Base-by-base conservation (phyloP, 129 eudicot species). In the Chrysanthemum seticuspe region DNA sequence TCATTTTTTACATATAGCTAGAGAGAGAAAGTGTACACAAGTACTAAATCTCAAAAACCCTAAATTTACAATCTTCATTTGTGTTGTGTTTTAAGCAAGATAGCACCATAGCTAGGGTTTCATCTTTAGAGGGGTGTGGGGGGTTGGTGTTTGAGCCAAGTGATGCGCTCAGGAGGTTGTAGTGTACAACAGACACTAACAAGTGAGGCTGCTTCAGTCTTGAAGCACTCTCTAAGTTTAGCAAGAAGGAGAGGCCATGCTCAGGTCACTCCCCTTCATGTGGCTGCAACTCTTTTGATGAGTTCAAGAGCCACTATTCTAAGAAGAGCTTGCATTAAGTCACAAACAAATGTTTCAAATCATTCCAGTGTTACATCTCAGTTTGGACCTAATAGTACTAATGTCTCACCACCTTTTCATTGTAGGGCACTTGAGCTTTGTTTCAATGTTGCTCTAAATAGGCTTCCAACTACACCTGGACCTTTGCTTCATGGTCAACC, bases 171-270 rank as follows among this genome's bases (percentile, higher is more conserved):
- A 84, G 92, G 91, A 62, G 90, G 82, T 71, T 82, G 90, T 78
- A 86, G 96, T 60, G 85, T 91, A 54, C 98, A 90, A 68, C 98
- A 94, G 88, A 91, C 98, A 77, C 98, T 94, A 87, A 87, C 98
- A 53, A 50, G 86, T 62, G 98, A 94, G 92, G 96, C 98, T 80
- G 96, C 98, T 80, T 85, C 94, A 31, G 91, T 94, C 3, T 85
- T 94, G 86, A 94, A 94, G 87, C 97, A 86, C 65, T 91, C 98
- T 75, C 96, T 94, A 15, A 80, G 77, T 84, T 83, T 94, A 21
- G 97, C 98, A 13, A 77, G 92, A 68, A 79, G 98, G 72, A 83
- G 98, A 9, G 98, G 97, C 89, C 98, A 94, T 75, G 93, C 98
- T 21, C 98, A 94, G 78, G 87, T 94, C 80, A 94, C 98, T 54